Evolutionary conservation across 2,329 filamentous ascomycete species (phyloP), one percentile per base, ranked within the genome.

Genomic region (Colletotrichum trifolii): DNA sequence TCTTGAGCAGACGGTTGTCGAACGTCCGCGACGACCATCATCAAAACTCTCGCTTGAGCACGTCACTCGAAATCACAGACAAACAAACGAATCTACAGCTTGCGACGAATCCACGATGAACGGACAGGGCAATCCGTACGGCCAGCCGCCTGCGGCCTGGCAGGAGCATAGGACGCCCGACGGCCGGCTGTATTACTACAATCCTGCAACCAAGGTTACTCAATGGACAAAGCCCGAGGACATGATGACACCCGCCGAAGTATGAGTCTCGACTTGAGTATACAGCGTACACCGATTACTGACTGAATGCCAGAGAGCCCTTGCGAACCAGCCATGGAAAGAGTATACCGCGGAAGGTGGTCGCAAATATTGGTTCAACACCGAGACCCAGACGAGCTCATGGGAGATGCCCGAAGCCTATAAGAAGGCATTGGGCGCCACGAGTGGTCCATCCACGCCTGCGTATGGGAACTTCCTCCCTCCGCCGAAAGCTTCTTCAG

Each of bases 151-250:
- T 39, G 78, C 83, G 60, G 75, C 86, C 47, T 97, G 94, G 94
- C 89, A 92, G 77, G 92, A 96, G 77, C 90, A 92, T 71, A 90
- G 89, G 71, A 92, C 91, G 70, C 81, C 89, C 3, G 94, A 97
- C 73, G 95, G 94, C 69, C 89, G 92, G 70, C 84, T 89, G 50
- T 99, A 99, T 78, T 99, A 96, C 77, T 97, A 94, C 83, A 97
- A 99, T 76, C 81, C 89, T 11, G 80, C 88, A 67, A 97, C 94
- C 13, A 96, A 96, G 75, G 87, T 86, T 68, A 98, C 96, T 38
- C 91, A 94, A 86, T 99, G 96, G 96, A 90, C 89, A 45, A 98
- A 97, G 81, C 96, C 96, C 4, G 87, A 91, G 74, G 96, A 97
- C 49, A 83, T 97, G 78, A 94, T 97, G 91, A 90, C 87, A 25